These are phyloP conservation scores for Chlorencoelia australis DNA, from an alignment of 2,329 filamentous ascomycete species.

Conservation along the genomic window DNA sequence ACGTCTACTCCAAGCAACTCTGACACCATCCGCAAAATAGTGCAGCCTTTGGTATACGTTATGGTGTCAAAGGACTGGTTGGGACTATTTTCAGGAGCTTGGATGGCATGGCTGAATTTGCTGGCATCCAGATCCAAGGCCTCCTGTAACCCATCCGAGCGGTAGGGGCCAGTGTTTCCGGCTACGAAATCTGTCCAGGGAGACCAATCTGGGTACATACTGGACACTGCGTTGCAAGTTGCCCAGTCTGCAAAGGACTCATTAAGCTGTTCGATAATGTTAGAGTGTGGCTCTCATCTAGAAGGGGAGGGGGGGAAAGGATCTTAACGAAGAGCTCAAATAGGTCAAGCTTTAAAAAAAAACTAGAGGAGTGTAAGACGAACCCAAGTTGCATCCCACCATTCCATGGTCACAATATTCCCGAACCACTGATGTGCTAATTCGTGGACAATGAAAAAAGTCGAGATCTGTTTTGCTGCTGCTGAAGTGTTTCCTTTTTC, in stretches of 20 bases:
- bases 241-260: slow-evolving; percentile 63
- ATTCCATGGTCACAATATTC: slow-evolving; percentile 66
- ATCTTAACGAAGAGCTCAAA: too few relatives aligned
- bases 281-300: too few relatives aligned
- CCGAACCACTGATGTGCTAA: slow-evolving; percentile 69
- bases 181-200: slow-evolving; percentile 12
- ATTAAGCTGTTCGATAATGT: too few relatives aligned
- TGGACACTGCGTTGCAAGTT: slow-evolving; percentile 5
- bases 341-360: too few relatives aligned
- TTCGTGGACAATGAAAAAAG: slow-evolving; percentile 54
- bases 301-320: too few relatives aligned
- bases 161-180: neutral
- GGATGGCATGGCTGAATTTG: slow-evolving; percentile 9
- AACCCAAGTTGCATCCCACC: slow-evolving; percentile 66
- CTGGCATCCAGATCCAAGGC: slow-evolving; percentile 12
- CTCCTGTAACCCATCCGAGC: slow-evolving; percentile 5
- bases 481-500: slow-evolving; percentile 49
- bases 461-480: slow-evolving; percentile 1
- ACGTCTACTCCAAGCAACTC: slow-evolving; percentile 58
- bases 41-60: slow-evolving; percentile 63
- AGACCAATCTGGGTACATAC: slow-evolving; percentile 10
- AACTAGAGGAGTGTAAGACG: too few relatives aligned
- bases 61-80: slow-evolving; percentile 68
- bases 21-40: slow-evolving; percentile 62
- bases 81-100: slow-evolving; percentile 7